Percentiles rank a stretch among this genome's conserved stretches.
Conservation (phyloP, 1,284 basidiomycete genomes). For the Lentinula novae-zelandiae region DNA sequence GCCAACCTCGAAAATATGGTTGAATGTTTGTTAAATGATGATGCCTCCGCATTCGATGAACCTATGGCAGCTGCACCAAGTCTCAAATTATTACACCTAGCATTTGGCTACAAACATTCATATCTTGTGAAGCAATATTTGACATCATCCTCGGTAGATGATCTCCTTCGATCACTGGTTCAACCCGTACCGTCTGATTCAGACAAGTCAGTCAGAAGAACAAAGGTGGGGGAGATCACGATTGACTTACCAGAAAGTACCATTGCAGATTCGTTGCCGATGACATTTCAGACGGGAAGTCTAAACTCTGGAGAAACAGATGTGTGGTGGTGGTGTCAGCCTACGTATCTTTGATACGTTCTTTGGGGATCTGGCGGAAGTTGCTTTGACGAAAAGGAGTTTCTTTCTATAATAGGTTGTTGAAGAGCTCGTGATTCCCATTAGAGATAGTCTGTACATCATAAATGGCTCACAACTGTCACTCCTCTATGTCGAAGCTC, state of each 20-base stretch:
- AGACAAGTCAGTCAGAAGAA: neutral
- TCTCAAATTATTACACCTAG: neutral
- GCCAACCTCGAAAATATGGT: neutral
- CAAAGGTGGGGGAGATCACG: neutral
- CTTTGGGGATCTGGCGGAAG: no score
- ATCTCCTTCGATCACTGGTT: neutral
- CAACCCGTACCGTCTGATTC: neutral
- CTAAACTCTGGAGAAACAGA: neutral
- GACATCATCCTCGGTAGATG: neutral
- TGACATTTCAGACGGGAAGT: neutral
- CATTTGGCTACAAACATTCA: neutral
- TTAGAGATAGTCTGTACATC: no score
- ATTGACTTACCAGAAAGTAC: neutral
- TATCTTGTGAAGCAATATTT: no score
- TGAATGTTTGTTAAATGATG: neutral
- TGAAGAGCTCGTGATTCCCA: no score
- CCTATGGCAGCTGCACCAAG: neutral
- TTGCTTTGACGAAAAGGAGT: no score
- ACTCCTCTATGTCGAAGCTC: no score
- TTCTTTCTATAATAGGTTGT: no score
- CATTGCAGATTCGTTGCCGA: neutral
- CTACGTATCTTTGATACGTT: neutral
- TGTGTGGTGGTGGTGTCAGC: neutral
- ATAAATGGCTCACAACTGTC: no score
- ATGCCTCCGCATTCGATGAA: neutral